Evolutionary conservation across 2,329 filamentous ascomycete species (phyloP).

Genomic region (Madurella mycetomatis): DNA sequence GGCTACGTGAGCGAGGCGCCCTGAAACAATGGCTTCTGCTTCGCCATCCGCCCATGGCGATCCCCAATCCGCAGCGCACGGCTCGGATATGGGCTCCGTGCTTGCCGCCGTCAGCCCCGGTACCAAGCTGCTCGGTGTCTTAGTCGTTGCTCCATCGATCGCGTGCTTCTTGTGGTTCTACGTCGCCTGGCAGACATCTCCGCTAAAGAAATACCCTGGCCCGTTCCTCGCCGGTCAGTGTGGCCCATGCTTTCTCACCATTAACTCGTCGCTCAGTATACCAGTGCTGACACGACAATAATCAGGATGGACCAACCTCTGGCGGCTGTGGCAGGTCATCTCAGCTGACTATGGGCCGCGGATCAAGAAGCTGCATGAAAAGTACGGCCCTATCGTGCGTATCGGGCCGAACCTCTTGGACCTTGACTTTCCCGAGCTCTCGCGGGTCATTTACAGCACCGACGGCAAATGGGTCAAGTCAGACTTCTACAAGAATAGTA

Average conservation of each 20-base stretch:
- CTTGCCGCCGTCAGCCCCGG: constrained; percentile 2
- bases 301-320: constrained; percentile 34
- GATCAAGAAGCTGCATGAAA: constrained; percentile 33
- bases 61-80: not conserved
- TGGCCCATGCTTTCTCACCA: not conserved
- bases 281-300: not conserved
- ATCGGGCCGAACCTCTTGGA: constrained; percentile 44
- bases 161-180: constrained; percentile 22
- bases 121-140: constrained; percentile 6
- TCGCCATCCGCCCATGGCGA: constrained; percentile 8
- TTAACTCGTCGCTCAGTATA: not conserved
- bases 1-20: not conserved
- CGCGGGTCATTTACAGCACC: constrained; percentile 33
- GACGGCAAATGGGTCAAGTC: constrained; percentile 31
- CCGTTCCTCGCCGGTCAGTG: constrained; percentile 25
- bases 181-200: constrained; percentile 28
- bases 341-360: constrained; percentile 26
- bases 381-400: constrained; percentile 36
- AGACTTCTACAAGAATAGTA: constrained; percentile 36
- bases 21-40: constrained; percentile 4
- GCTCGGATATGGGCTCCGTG: not conserved
- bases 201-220: constrained; percentile 32
- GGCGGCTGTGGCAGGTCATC: constrained; percentile 30
- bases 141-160: constrained; percentile 13
- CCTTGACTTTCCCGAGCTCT: constrained; percentile 51